Evolutionary conservation across 805 yeast genomes (phyloP).

Genomic region (Komagataella populi): DNA sequence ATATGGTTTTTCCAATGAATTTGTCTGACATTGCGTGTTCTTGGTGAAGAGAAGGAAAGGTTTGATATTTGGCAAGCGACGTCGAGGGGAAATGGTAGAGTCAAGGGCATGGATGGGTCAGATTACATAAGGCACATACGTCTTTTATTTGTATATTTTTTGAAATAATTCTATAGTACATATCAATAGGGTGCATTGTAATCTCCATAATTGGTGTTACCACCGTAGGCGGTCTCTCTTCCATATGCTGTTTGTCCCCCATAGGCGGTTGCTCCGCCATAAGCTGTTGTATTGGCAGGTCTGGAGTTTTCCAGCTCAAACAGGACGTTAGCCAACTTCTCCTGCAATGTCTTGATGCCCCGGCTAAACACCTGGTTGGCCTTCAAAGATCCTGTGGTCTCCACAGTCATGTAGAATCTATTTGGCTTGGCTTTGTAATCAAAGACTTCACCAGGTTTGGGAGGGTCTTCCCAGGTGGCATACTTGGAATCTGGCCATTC

Average conservation of each 20-base stretch:
- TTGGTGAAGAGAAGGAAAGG: not conserved
- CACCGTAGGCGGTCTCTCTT: constrained; percentile 16
- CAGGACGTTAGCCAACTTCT: constrained; percentile 80
- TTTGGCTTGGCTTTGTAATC: constrained; percentile 76
- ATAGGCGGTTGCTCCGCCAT: constrained; percentile 20
- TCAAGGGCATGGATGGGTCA: not conserved
- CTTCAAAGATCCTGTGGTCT: constrained; percentile 79
- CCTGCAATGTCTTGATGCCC: constrained; percentile 75
- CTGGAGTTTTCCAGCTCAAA: constrained; percentile 51
- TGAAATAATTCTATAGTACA: not conserved
- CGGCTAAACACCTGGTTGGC: constrained; percentile 83
- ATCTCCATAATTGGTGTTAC: constrained; percentile 13
- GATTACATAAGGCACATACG: not conserved
- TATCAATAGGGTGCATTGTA: constrained; percentile 3
- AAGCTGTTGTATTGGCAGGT: constrained; percentile 32
- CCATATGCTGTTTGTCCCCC: constrained; percentile 28
- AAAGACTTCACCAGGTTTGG: constrained; percentile 73
- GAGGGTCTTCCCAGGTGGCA: constrained; percentile 94
- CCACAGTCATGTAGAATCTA: constrained; percentile 78
- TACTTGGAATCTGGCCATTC: constrained; percentile 93
- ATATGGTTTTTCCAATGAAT: constrained; percentile 81
- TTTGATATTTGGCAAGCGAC: constrained; percentile 1
- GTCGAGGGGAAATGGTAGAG: not conserved
- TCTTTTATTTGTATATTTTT: not conserved
- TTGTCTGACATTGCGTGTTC: constrained; percentile 54